These are phyloP conservation scores for Globisporangium polare DNA, from an alignment of 352 stramenopile species.

Conservation along the genomic window DNA sequence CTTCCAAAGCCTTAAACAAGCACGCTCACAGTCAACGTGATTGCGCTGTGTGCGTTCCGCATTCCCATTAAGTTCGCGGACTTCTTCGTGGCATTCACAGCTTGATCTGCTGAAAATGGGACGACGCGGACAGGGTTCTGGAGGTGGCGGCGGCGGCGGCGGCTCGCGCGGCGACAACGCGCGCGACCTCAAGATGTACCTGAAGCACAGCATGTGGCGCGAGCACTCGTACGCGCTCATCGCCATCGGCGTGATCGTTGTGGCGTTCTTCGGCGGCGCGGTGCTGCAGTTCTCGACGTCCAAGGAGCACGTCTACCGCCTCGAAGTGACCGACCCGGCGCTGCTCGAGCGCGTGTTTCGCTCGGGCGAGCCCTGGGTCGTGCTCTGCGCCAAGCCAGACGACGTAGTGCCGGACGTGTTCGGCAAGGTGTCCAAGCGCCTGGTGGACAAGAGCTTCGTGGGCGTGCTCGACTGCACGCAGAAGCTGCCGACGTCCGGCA, in stretches of 20 bases:
- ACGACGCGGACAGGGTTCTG: slow-evolving; percentile 23
- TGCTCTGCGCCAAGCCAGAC: slow-evolving; percentile 68
- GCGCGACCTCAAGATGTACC: slow-evolving; percentile 77
- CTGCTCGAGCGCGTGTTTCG: slow-evolving; percentile 71
- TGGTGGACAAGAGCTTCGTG: slow-evolving; percentile 51
- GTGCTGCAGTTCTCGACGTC: slow-evolving; percentile 68
- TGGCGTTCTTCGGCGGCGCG: slow-evolving; percentile 53
- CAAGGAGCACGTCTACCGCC: slow-evolving; percentile 55
- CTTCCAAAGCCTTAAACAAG: no score
- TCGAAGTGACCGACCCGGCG: slow-evolving; percentile 49
- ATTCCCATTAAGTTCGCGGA: no score
- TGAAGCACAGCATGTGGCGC: slow-evolving; percentile 79
- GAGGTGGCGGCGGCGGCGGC: slow-evolving; percentile 14
- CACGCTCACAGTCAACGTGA: no score
- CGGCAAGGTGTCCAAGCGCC: slow-evolving; percentile 50
- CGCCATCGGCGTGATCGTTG: slow-evolving; percentile 40
- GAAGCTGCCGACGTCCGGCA: slow-evolving; percentile 41
- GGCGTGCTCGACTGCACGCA: slow-evolving; percentile 78
- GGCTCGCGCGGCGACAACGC: slow-evolving; percentile 42
- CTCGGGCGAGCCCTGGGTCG: slow-evolving; percentile 78
- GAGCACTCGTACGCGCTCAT: slow-evolving; percentile 67
- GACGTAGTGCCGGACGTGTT: slow-evolving; percentile 72
- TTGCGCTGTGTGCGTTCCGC: no score
- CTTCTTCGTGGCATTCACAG: not conserved
- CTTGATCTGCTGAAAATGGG: slow-evolving; percentile 20